Percentiles rank a stretch among this genome's conserved stretches.
Evolutionary conservation across 345 rosid species (phyloP).

Genomic region (Eucalyptus rudis): DNA sequence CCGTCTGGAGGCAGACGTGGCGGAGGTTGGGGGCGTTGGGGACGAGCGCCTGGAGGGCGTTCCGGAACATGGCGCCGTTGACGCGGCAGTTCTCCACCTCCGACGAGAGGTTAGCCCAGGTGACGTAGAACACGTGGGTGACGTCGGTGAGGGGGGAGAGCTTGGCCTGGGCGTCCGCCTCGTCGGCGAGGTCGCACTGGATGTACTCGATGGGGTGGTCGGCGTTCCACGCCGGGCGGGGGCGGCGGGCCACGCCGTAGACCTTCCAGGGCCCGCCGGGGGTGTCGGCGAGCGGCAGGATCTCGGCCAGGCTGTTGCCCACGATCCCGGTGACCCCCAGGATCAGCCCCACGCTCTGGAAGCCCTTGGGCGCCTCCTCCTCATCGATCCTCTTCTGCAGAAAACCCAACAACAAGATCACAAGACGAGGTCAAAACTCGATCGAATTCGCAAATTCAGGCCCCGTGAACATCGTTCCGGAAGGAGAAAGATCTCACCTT

Average conservation of each 20-base stretch:
- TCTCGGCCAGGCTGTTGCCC: slow-evolving; percentile 87
- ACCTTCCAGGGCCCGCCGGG: slow-evolving; percentile 97
- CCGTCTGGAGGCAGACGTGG: slow-evolving; percentile 85
- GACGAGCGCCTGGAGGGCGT: slow-evolving; percentile 47
- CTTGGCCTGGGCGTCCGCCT: slow-evolving; percentile 28
- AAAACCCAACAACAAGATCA: neutral
- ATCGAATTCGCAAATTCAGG: neutral
- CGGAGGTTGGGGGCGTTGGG: slow-evolving; percentile 66
- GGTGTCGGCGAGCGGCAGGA: slow-evolving; percentile 76
- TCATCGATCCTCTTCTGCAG: slow-evolving; percentile 59
- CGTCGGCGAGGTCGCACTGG: slow-evolving; percentile 65
- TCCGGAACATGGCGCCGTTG: slow-evolving; percentile 64
- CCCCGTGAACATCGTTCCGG: neutral
- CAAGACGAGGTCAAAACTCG: neutral
- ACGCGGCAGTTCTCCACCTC: slow-evolving; percentile 51
- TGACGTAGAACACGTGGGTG: slow-evolving; percentile 70
- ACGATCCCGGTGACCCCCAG: slow-evolving; percentile 85
- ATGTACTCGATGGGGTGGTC: slow-evolving; percentile 74
- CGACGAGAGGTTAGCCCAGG: slow-evolving; percentile 37
- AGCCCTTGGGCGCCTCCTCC: slow-evolving; percentile 36
- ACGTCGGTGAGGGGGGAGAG: slow-evolving; percentile 57
- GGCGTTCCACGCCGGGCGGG: slow-evolving; percentile 66
- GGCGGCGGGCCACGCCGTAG: slow-evolving; percentile 83
- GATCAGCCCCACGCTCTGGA: slow-evolving; percentile 65
- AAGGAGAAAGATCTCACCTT: neutral